Evolutionary conservation across 2,329 filamentous ascomycete species (phyloP).

Genomic region (Colletotrichum orchidophilum): DNA sequence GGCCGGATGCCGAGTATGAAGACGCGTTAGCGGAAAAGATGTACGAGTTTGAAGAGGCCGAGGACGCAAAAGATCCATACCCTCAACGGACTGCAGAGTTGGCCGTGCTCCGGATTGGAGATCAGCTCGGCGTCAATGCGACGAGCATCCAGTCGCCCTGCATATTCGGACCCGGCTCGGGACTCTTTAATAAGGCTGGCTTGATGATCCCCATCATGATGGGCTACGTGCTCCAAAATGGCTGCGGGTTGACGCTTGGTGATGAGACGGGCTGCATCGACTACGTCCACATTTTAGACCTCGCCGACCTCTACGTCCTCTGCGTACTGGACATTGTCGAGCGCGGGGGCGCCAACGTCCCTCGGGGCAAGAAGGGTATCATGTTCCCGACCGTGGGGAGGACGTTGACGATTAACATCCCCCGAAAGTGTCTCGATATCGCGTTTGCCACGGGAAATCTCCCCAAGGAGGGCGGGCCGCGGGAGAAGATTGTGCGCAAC

Average conservation of each 20-base stretch:
- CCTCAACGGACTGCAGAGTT: constrained; percentile 36
- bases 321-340: constrained; percentile 25
- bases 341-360: not conserved
- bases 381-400: constrained; percentile 28
- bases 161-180: constrained; percentile 33
- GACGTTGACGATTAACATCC: constrained; percentile 9
- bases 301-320: constrained; percentile 35
- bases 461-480: constrained; percentile 14
- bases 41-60: constrained; percentile 32
- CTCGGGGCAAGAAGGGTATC: constrained; percentile 11
- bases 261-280: constrained; percentile 33
- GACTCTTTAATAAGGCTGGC: constrained; percentile 32
- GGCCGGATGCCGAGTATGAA: constrained; percentile 28
- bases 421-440: constrained; percentile 24
- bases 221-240: constrained; percentile 32
- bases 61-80: constrained; percentile 33
- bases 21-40: constrained; percentile 20
- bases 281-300: constrained; percentile 34
- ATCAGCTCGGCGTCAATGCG: constrained; percentile 24
- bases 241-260: constrained; percentile 33
- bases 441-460: constrained; percentile 33
- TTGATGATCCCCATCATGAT: constrained; percentile 35
- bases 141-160: constrained; percentile 33
- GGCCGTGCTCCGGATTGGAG: constrained; percentile 21
- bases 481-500: constrained; percentile 12